phyloP scores from a whole-genome alignment of 2,329 filamentous ascomycete species.

The Clonostachys byssicola region DNA sequence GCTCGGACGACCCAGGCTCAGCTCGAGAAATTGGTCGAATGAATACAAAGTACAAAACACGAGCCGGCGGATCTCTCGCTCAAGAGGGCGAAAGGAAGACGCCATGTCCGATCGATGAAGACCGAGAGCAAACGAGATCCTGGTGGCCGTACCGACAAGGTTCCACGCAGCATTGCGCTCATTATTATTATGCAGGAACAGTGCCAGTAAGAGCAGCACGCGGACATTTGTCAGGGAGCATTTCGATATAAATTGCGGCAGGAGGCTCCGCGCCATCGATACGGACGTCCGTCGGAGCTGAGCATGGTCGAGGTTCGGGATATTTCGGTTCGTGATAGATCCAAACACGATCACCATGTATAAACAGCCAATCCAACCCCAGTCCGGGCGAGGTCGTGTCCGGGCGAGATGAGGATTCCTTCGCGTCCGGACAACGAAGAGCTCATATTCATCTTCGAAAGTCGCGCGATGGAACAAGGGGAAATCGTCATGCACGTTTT shows the following conservation, averaged over 20 bases:
- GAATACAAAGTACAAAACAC: constrained; percentile 29
- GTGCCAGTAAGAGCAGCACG: constrained; percentile 20
- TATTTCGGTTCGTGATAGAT: constrained; percentile 16
- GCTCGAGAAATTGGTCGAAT: constrained; percentile 28
- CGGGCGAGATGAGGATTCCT: background rate
- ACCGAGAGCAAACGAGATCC: constrained; percentile 22
- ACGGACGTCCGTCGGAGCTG: constrained; percentile 14
- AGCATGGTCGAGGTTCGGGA: constrained; percentile 16
- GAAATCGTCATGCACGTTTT: constrained; percentile 26
- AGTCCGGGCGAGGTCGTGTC: constrained; percentile 11
- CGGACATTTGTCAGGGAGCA: constrained; percentile 22
- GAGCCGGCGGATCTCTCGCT: constrained; percentile 24
- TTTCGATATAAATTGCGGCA: constrained; percentile 21
- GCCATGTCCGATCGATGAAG: constrained; percentile 21
- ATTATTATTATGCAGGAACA: constrained; percentile 31
- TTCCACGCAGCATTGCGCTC: constrained; percentile 31
- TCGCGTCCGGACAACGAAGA: constrained; percentile 14
- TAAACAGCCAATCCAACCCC: constrained; percentile 26
- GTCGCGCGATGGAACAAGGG: constrained; percentile 25
- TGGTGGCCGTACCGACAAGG: constrained; percentile 20
- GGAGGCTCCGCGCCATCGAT: constrained; percentile 13
- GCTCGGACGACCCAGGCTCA: constrained; percentile 26
- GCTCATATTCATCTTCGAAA: constrained; percentile 26
- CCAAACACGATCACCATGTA: constrained; percentile 30
- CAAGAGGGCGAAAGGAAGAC: constrained; percentile 20